Conservation (phyloP, 148 eudicot species). For the Camellia japonica region DNA sequence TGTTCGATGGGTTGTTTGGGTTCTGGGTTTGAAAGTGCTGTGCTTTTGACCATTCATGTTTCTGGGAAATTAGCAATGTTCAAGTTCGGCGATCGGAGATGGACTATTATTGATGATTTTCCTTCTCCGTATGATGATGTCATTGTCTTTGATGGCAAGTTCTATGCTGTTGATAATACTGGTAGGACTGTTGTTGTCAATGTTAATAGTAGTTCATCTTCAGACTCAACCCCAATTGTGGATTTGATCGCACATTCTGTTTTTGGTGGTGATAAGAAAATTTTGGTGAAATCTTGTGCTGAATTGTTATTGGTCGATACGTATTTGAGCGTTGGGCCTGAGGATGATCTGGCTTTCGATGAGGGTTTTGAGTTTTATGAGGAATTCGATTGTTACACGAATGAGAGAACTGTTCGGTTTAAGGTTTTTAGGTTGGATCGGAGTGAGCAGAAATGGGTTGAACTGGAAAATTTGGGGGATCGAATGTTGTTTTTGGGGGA, state of each 20-base stretch:
- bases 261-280: slow-evolving; percentile 77
- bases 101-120: slow-evolving; percentile 52
- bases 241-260: slow-evolving; percentile 42
- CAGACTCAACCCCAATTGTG: slow-evolving; percentile 18
- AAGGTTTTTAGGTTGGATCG: slow-evolving; percentile 63
- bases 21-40: slow-evolving; percentile 28
- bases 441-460: slow-evolving; percentile 47
- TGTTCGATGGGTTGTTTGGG: slow-evolving; percentile 7
- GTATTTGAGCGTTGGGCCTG: slow-evolving; percentile 49
- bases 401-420: slow-evolving; percentile 53
- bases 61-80: slow-evolving; percentile 67
- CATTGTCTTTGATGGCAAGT: slow-evolving; percentile 39
- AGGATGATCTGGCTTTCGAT: slow-evolving; percentile 39
- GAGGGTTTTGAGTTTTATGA: slow-evolving; percentile 45
- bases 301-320: slow-evolving; percentile 72
- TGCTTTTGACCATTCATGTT: slow-evolving; percentile 63
- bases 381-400: slow-evolving; percentile 41
- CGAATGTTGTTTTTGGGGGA: slow-evolving; percentile 65
- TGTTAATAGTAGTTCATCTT: not conserved
- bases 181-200: slow-evolving; percentile 54
- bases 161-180: slow-evolving; percentile 66
- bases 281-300: slow-evolving; percentile 49
- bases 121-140: slow-evolving; percentile 69
- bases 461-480: slow-evolving; percentile 58
- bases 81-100: slow-evolving; percentile 41